Evolutionary conservation across 768 basidiomycete species (phyloP).

Genomic region (Mycena galericulata): DNA sequence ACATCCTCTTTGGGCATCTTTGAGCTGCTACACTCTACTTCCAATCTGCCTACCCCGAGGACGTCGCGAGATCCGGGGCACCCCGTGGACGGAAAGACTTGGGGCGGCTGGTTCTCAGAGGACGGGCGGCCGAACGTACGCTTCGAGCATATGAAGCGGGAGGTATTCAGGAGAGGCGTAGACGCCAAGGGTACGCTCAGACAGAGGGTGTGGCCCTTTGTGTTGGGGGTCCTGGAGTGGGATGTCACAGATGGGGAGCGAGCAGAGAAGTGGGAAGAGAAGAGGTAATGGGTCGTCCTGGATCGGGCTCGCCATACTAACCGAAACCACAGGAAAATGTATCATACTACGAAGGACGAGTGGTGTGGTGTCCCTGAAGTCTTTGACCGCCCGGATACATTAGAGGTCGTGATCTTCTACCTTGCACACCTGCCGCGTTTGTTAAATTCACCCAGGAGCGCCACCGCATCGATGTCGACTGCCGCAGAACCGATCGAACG

Average conservation of each 20-base stretch:
- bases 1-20: conserved; percentile 86
- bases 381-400: conserved; percentile 80
- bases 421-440: conserved; percentile 27
- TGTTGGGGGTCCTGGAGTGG: conserved; percentile 90
- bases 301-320: background rate
- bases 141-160: conserved; percentile 76
- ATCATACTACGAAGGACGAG: conserved; percentile 76
- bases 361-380: conserved; percentile 90
- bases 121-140: conserved; percentile 76
- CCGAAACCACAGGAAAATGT: conserved; percentile 63
- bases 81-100: conserved; percentile 80
- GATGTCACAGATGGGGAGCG: conserved; percentile 73
- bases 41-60: conserved; percentile 85
- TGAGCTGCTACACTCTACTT: conserved; percentile 83
- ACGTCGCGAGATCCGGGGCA: conserved; percentile 83
- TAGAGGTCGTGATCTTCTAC: conserved; percentile 68
- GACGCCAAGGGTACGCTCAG: conserved; percentile 65
- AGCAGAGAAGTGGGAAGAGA: conserved; percentile 68
- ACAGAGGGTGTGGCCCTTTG: conserved; percentile 89
- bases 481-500: conserved; percentile 94
- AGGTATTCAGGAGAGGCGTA: conserved; percentile 85
- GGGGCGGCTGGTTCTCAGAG: conserved; percentile 83
- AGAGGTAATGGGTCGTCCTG: conserved; percentile 59
- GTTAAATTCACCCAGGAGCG: conserved; percentile 66
- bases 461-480: conserved; percentile 97